Base-by-base conservation (phyloP, 495 filamentous ascomycete genomes). In the Aspergillus haitiensis region DNA sequence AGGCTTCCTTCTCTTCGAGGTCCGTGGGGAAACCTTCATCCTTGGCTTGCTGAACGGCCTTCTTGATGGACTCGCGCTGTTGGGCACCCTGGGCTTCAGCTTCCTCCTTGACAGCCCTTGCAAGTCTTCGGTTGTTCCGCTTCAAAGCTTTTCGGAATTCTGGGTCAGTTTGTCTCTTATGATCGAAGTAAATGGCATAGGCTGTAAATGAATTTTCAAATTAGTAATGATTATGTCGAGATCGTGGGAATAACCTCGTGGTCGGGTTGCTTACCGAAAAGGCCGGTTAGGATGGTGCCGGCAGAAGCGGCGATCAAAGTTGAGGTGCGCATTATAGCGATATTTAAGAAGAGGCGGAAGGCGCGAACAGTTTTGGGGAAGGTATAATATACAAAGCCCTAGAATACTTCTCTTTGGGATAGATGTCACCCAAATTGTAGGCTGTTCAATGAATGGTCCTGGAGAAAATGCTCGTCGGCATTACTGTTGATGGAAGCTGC, bases 141-240 rank as follows among this genome's bases (percentile, higher is more conserved):
- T 93, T 91, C 70, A 98, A 70, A 58, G 85, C 77, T 74, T 88
- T 91, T 68, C 94, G 83, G 82, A 97, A 98, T 21, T 89, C 85
- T 59, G 90, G 84, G 68, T 96, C 87, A 70, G 84, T 87, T 65
- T 94, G 90, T 65, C 94, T 86, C 73, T 88, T 88, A 78, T 97
- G 87, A 78, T 98, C 94, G 69, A 98, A 98, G 81, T 96, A 98
- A 58, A 91, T 75, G 56, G 91, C 95, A 70, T 98, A 88, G 68
- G 82, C 84, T 85, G 44, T 18, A 39, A 39, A 13, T 21, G 13
- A 42, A 57, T 7, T 16, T 33, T 34, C n/a, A 47, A n/a, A 48
- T 10, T 9, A 44, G 59, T 60, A 60, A 64, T 64, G 58, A 52
- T 54, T 56, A 44, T 57, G 32, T 45, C 16, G 16, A n/a, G 27